A percentile compares a stretch with the other conserved stretches of the same genome.
These are phyloP conservation scores for Paramecium bursaria DNA, from an alignment of 73 alveolate species.

Conservation along the genomic window DNA sequence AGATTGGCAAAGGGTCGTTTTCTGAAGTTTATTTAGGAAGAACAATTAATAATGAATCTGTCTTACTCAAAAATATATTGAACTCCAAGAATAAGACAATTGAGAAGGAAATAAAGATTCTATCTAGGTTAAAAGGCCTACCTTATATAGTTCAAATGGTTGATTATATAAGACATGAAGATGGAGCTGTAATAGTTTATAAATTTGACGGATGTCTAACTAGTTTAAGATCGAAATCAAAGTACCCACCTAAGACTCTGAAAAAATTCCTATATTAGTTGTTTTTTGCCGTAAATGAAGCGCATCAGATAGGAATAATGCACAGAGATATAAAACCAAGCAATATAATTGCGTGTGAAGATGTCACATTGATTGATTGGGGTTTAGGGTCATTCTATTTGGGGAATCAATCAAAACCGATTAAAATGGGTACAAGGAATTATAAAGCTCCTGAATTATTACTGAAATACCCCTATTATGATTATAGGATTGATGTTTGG, in stretches of 20 bases:
- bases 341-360: constrained; percentile 12
- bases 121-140: constrained; percentile 1
- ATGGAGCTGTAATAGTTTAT: neutral
- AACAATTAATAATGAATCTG: neutral
- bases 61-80: neutral
- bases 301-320: constrained; percentile 8
- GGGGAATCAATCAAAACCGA: neutral
- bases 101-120: constrained; percentile 1
- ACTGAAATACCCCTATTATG: constrained; percentile 74
- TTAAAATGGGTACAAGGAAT: constrained; percentile 72
- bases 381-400: constrained; percentile 9
- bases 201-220: neutral
- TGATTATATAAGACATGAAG: constrained; percentile 21
- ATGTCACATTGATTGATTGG: constrained; percentile 42
- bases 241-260: neutral
- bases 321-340: constrained; percentile 35
- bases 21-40: constrained; percentile 36
- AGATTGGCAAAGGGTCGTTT: constrained; percentile 24
- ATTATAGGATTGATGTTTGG: constrained; percentile 84
- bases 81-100: neutral
- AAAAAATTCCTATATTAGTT: constrained; percentile 7
- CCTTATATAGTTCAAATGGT: neutral
- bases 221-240: neutral
- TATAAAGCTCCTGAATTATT: constrained; percentile 85
- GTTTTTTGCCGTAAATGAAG: constrained; percentile 14